These are phyloP conservation scores for Chlamydomonas incerta DNA, from an alignment of 139 green algal species.

Conservation along the genomic window DNA sequence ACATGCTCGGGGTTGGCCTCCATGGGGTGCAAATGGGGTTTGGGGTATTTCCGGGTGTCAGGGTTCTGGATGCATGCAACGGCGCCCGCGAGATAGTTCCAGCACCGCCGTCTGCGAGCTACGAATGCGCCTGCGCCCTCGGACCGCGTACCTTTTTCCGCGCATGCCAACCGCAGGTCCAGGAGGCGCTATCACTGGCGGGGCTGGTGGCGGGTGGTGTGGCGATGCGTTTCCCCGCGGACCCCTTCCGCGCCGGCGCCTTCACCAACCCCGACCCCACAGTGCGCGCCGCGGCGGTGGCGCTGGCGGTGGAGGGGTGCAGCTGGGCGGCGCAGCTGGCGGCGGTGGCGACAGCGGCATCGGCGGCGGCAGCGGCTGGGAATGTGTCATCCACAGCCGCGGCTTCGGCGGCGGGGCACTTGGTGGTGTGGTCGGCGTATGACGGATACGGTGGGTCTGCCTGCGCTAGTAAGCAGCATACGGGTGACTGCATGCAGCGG, in stretches of 20 bases:
- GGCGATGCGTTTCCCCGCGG: constrained; percentile 65
- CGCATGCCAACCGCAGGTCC: constrained; percentile 41
- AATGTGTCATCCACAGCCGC: too few species aligned
- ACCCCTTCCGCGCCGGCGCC: constrained; percentile 53
- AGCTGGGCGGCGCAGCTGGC: constrained; percentile 58
- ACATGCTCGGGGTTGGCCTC: too few species aligned
- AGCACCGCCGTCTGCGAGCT: too few species aligned
- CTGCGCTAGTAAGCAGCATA: too few species aligned
- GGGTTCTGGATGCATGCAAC: too few species aligned
- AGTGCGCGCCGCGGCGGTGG: constrained; percentile 33
- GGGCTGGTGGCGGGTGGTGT: constrained; percentile 59
- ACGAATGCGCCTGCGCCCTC: too few species aligned
- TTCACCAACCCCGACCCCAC: constrained; percentile 61
- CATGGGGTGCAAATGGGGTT: too few species aligned
- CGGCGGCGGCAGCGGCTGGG: neutral
- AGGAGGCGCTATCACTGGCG: constrained; percentile 28
- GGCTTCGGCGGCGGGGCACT: neutral
- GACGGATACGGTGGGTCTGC: constrained; percentile 81
- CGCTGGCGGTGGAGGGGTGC: constrained; percentile 61
- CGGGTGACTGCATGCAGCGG: too few species aligned
- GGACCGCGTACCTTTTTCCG: too few species aligned
- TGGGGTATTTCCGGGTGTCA: too few species aligned
- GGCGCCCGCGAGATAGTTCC: too few species aligned
- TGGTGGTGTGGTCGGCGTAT: constrained; percentile 68
- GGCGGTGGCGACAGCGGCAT: neutral